A percentile compares a stretch with the other conserved stretches of the same genome.
phyloP scores from a whole-genome alignment of 1,284 basidiomycete species.

The Exobasidium cylindrosporum region DNA sequence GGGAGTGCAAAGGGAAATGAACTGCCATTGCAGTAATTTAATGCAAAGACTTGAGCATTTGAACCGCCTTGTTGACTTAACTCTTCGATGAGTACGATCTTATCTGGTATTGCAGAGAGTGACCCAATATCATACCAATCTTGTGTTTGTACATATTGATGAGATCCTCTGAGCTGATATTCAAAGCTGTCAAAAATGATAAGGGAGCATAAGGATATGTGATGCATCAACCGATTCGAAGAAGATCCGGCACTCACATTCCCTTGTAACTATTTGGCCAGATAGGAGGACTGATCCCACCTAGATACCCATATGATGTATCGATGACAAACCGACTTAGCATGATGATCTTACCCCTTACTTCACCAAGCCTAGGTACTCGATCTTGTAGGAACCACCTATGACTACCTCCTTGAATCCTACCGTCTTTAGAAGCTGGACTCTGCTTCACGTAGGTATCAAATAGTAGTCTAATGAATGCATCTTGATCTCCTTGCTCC shows the following conservation, averaged over 20 bases:
- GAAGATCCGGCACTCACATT: constrained; percentile 3
- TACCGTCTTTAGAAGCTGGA: not conserved
- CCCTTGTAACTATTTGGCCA: constrained; percentile 35
- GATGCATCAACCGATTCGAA: not conserved
- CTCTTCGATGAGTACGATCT: constrained; percentile 22
- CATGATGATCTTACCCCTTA: constrained; percentile 31
- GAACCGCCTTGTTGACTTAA: constrained; percentile 19
- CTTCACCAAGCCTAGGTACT: constrained; percentile 28
- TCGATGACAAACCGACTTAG: constrained; percentile 29
- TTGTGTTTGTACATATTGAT: constrained; percentile 23
- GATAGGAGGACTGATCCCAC: constrained; percentile 38
- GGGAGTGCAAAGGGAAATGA: constrained; percentile 14
- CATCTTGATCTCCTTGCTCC: constrained; percentile 24
- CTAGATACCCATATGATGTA: constrained; percentile 21
- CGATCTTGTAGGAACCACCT: constrained; percentile 27
- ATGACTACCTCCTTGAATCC: not conserved
- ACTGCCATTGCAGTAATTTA: constrained; percentile 31
- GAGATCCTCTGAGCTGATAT: constrained; percentile 22
- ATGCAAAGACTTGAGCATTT: constrained; percentile 10
- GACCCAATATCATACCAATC: constrained; percentile 35
- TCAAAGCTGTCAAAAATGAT: constrained; percentile 16
- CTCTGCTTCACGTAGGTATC: constrained; percentile 19
- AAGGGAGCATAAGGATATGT: not conserved
- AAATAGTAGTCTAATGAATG: constrained; percentile 24
- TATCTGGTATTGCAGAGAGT: constrained; percentile 22